Evolutionary conservation across 345 rosid species (phyloP).

Genomic region (Syzygium aqueum): DNA sequence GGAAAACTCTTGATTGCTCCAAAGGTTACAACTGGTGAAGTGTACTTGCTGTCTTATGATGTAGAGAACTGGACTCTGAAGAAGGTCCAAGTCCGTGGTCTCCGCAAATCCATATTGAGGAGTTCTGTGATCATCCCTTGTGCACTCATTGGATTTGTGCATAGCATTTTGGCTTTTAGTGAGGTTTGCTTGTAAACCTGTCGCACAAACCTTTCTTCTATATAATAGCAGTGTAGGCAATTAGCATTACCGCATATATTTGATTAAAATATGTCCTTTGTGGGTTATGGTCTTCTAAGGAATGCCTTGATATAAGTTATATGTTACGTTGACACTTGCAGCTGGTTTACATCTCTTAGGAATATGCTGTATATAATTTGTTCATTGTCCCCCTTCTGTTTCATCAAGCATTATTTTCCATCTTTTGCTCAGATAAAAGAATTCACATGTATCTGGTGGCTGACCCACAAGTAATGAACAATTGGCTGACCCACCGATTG

Average conservation of each 20-base stretch:
- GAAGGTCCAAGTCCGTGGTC: not conserved
- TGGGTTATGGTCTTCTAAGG: not conserved
- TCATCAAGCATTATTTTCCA: not conserved
- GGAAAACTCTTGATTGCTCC: conserved; percentile 1
- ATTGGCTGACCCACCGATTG: not conserved
- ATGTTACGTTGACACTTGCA: not conserved
- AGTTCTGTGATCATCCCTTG: not conserved
- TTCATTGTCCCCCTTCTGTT: not conserved
- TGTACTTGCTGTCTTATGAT: not conserved
- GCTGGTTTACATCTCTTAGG: not conserved
- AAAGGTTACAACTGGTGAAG: not conserved
- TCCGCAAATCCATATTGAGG: not conserved
- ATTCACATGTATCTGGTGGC: not conserved
- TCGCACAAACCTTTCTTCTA: not conserved
- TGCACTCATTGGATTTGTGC: not conserved
- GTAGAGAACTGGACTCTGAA: not conserved
- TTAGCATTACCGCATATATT: not conserved
- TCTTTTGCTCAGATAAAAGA: not conserved
- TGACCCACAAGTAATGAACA: not conserved
- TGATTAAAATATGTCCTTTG: not conserved
- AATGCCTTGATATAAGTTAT: not conserved
- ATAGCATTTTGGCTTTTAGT: not conserved
- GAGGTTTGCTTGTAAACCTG: not conserved
- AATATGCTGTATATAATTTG: not conserved
- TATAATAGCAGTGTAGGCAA: not conserved